Conservation (phyloP, 345 rosid genomes). For the Salix koriyanagi region DNA sequence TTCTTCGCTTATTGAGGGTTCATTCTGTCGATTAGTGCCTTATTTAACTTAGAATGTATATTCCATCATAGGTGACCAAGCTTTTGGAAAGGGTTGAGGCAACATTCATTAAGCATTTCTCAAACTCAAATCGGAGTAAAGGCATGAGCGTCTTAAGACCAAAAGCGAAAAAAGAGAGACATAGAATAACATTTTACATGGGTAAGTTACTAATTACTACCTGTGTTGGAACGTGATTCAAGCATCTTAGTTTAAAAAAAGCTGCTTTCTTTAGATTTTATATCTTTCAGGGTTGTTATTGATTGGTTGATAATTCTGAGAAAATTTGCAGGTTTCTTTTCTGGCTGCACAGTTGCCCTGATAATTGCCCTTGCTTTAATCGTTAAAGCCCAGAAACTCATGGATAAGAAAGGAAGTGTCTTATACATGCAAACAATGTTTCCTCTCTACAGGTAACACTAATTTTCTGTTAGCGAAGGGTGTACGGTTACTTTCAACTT, state of each 20-base stretch:
- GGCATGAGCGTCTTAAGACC: slow-evolving; percentile 61
- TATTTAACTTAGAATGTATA: neutral
- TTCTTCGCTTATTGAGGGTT: neutral
- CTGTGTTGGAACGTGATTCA: neutral
- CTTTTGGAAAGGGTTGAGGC: slow-evolving; percentile 67
- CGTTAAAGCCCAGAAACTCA: slow-evolving; percentile 37
- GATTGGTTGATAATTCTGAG: neutral
- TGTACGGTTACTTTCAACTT: neutral
- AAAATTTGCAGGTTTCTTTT: slow-evolving; percentile 42
- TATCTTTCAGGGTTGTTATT: neutral
- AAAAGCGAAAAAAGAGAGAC: slow-evolving; percentile 45
- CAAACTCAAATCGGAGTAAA: slow-evolving; percentile 51
- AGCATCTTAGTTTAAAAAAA: neutral
- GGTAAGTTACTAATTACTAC: slow-evolving; percentile 26
- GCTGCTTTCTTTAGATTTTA: neutral
- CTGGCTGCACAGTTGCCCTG: slow-evolving; percentile 54
- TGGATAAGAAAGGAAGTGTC: slow-evolving; percentile 23
- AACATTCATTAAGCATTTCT: slow-evolving; percentile 60
- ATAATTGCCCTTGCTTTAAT: slow-evolving; percentile 37
- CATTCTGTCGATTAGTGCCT: neutral
- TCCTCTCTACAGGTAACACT: slow-evolving; percentile 56
- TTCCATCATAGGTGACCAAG: slow-evolving; percentile 32
- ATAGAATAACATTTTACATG: slow-evolving; percentile 45
- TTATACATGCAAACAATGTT: slow-evolving; percentile 56
- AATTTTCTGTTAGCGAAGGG: neutral